Base-by-base conservation (phyloP, 768 basidiomycete species). In the Leccinellum rugosiceps region DNA sequence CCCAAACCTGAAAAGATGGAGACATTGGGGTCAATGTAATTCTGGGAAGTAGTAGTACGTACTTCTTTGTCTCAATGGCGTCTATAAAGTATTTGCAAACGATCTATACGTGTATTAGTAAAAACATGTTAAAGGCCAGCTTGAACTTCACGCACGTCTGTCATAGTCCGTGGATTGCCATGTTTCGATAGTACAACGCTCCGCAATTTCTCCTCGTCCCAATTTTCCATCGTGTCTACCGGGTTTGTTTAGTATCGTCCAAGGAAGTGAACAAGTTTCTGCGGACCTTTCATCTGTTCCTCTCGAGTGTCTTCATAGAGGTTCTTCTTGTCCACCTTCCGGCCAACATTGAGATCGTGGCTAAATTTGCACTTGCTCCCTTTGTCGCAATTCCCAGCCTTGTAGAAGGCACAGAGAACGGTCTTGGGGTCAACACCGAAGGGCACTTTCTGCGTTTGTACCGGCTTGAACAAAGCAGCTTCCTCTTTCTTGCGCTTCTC, bases 71-170 rank as follows among this genome's bases (percentile, higher is more conserved):
- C 72, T 99, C 97, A 69, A 99, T 96, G 47, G 97, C 96, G 68
- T 96, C 87, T 65, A 99, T 90, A 69, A 99, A 99, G 77, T 76
- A 85, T 74, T 96, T 98, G 86, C 97, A 99, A 4, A 99, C 96
- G 68, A 99, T 97, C 91, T 96, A 59, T 19, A 44, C 25, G 41
- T 31, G 49, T 21, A 23, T 65, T 44, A 68, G 50, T 32, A 56
- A 31, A 50, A 46, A 7, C 23, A 44, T 23, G 49, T 51, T 50
- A 23, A 58, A 34, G n/a, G 23, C 9, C 49, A 50, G 15, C 14
- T 38, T 46, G 41, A 43, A 19, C 41, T 19, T 50, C 26, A 71
- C 79, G 57, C 65, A 94, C 92, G 68, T 98, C 96, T 35, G 96
- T 98, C 3, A 87, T 89, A 25, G 92, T 96, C 63, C 87, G 83